These are phyloP conservation scores for Morella rubra DNA, from an alignment of 306 rosid species.

Conservation along the genomic window DNA sequence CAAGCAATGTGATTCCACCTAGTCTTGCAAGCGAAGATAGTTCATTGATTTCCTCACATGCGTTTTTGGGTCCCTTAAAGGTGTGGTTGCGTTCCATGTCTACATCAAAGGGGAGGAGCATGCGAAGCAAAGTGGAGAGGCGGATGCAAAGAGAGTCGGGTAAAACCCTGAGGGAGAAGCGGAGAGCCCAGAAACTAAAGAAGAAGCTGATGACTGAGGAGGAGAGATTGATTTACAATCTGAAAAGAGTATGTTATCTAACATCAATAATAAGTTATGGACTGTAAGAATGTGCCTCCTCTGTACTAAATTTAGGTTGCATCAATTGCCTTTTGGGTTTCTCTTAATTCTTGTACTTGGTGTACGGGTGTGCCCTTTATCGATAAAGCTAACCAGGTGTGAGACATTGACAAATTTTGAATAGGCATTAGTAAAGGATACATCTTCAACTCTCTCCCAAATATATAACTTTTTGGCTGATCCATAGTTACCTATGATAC, in stretches of 20 bases:
- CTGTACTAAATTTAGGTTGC: slow-evolving; percentile 18
- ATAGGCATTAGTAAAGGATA: no score
- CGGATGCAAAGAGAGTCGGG: slow-evolving; percentile 93
- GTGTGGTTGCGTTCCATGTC: slow-evolving; percentile 67
- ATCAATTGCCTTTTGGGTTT: background rate
- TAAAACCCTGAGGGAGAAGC: slow-evolving; percentile 80
- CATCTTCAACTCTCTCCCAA: background rate
- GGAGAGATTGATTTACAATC: slow-evolving; percentile 85
- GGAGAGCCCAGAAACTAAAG: slow-evolving; percentile 78
- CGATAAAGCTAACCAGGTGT: background rate
- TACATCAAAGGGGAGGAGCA: slow-evolving; percentile 75
- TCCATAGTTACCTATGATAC: background rate
- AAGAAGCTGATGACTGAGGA: slow-evolving; percentile 95
- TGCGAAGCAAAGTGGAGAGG: slow-evolving; percentile 91
- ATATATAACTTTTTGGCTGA: background rate
- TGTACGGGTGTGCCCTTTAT: background rate
- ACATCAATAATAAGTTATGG: slow-evolving; percentile 5
- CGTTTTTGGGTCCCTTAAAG: slow-evolving; percentile 45
- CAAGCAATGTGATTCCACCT: slow-evolving; percentile 41
- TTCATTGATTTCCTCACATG: slow-evolving; percentile 25
- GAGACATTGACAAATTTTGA: background rate
- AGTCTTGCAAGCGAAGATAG: slow-evolving; percentile 30
- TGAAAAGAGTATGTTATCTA: slow-evolving; percentile 69
- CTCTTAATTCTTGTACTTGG: background rate
- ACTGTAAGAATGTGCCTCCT: background rate